These are phyloP conservation scores for Ganoderma lingzhi DNA, from an alignment of 1,284 basidiomycete genomes.

Conservation along the genomic window DNA sequence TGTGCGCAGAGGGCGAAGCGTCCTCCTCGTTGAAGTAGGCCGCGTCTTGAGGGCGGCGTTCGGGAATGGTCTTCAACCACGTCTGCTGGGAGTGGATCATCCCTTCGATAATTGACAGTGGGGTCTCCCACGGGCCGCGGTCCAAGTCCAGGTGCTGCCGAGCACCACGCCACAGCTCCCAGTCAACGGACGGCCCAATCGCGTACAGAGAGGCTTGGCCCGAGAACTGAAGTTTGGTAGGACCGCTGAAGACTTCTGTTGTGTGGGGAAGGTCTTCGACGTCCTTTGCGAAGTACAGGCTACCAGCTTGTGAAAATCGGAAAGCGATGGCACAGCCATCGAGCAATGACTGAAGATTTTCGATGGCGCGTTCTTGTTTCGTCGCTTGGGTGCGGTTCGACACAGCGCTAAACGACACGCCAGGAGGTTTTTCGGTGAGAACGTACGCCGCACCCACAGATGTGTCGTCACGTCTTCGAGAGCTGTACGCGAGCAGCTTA, in stretches of 20 bases:
- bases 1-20: not conserved
- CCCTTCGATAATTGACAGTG: not conserved
- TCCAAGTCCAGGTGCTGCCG: slow-evolving; percentile 34
- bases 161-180: slow-evolving; percentile 39
- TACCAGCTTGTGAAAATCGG: not conserved
- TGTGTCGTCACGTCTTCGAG: not conserved
- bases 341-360: not conserved
- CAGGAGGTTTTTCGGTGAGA: not conserved
- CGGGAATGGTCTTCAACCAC: not conserved
- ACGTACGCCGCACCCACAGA: not conserved
- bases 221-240: not conserved
- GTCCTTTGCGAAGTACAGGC: slow-evolving; percentile 1
- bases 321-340: not conserved
- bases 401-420: too few relatives aligned
- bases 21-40: not conserved
- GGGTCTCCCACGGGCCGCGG: slow-evolving; percentile 36
- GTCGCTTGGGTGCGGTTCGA: too few relatives aligned
- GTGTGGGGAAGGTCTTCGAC: not conserved
- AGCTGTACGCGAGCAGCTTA: not conserved
- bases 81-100: not conserved
- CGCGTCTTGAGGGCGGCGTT: not conserved
- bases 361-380: not conserved
- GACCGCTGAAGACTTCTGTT: not conserved
- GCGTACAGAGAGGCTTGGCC: slow-evolving; percentile 23
- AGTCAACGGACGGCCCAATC: slow-evolving; percentile 39